Conservation (phyloP, 768 basidiomycete species). For the Lanmaoa pseudosensibilis region DNA sequence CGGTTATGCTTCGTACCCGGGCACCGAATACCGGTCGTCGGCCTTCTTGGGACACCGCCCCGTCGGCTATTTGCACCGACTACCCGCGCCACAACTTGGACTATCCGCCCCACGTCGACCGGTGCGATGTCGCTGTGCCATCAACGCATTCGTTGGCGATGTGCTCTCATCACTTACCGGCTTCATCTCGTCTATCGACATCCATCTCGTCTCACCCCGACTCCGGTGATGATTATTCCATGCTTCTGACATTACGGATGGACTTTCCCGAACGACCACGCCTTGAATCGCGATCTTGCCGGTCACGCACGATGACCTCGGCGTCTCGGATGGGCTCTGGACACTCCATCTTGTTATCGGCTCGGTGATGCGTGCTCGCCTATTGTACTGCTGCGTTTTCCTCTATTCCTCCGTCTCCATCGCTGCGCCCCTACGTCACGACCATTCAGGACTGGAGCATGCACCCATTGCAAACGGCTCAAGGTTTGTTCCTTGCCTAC, state of each 20-base stretch:
- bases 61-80: constrained; percentile 14
- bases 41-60: constrained; percentile 8
- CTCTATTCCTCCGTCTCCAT: constrained; percentile 6
- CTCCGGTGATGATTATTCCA: background rate
- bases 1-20: constrained; percentile 14
- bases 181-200: background rate
- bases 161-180: constrained; percentile 4
- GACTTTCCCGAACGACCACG: background rate
- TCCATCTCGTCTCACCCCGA: background rate
- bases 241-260: background rate
- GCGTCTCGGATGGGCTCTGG: background rate
- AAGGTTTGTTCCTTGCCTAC: constrained; percentile 54
- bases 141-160: constrained; percentile 16
- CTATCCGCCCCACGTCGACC: constrained; percentile 2
- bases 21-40: constrained; percentile 6
- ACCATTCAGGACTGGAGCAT: constrained; percentile 67
- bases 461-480: constrained; percentile 83
- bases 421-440: constrained; percentile 6
- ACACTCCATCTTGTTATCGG: constrained; percentile 5
- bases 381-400: constrained; percentile 5
- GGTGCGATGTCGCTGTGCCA: constrained; percentile 6
- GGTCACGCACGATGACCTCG: constrained; percentile 1
- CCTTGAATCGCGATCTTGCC: constrained; percentile 2
- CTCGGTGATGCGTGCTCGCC: constrained; percentile 12
- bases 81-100: background rate